phyloP scores from a whole-genome alignment of 2,329 filamentous ascomycete species.

The Stylonectria norvegica region DNA sequence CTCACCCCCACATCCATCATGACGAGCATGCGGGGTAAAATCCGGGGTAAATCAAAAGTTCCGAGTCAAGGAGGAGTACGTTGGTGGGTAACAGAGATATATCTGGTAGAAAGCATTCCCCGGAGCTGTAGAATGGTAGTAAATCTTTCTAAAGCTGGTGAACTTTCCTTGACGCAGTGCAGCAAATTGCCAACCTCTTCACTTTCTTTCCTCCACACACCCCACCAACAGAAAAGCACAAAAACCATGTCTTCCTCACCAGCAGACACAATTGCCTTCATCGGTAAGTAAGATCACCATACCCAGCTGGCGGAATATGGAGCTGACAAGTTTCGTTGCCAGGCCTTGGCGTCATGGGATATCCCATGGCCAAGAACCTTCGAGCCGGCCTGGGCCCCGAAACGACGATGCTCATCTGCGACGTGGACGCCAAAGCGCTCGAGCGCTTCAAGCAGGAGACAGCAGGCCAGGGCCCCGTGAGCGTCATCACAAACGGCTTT shows the following conservation, averaged over 20 bases:
- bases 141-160: not conserved
- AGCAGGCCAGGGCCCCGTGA: not conserved
- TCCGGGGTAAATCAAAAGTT: not conserved
- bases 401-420: conserved; percentile 30
- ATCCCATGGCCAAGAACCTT: conserved; percentile 35
- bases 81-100: not conserved
- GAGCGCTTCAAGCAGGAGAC: conserved; percentile 2
- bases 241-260: not conserved
- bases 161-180: not conserved
- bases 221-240: not conserved
- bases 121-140: not conserved
- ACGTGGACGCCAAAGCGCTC: conserved; percentile 9
- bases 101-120: not conserved
- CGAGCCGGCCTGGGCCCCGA: conserved; percentile 20
- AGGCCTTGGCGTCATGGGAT: conserved; percentile 35
- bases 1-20: too few relatives aligned
- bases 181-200: not conserved
- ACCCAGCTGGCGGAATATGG: not conserved
- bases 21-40: not conserved
- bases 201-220: not conserved
- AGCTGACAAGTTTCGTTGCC: not conserved
- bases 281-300: not conserved
- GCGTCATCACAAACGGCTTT: not conserved
- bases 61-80: too few relatives aligned
- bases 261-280: not conserved